phyloP scores from a whole-genome alignment of 2,329 filamentous ascomycete genomes.

The Diaporthe destruens region DNA sequence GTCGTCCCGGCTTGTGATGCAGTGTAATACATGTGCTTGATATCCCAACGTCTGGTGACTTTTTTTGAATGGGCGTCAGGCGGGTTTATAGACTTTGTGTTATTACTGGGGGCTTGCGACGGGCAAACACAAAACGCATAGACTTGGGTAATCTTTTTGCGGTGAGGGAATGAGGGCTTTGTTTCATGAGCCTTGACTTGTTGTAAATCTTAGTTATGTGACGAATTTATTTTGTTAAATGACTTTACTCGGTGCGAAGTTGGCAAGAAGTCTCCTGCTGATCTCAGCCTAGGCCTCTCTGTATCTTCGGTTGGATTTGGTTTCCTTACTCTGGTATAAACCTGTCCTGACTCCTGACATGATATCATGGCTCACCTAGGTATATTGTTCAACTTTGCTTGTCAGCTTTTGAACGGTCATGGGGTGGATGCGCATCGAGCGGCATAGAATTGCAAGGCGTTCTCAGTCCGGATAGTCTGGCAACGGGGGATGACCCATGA shows the following conservation, averaged over 20 bases:
- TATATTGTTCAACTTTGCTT: neutral
- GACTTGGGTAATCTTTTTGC: slow-evolving; percentile 19
- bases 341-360: too few relatives aligned
- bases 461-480: neutral
- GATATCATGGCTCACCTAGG: neutral
- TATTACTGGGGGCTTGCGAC: slow-evolving; percentile 16
- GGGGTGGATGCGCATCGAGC: neutral
- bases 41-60: slow-evolving; percentile 34
- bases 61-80: slow-evolving; percentile 32
- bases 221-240: slow-evolving; percentile 29
- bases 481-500: neutral
- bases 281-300: neutral
- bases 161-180: slow-evolving; percentile 22
- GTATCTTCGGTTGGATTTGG: neutral
- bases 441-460: neutral
- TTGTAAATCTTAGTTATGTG: slow-evolving; percentile 32
- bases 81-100: slow-evolving; percentile 34
- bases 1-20: slow-evolving; percentile 14
- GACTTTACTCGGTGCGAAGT: neutral
- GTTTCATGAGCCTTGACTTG: slow-evolving; percentile 25
- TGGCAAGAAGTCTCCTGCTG: neutral
- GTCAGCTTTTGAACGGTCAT: neutral
- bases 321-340: neutral
- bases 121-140: slow-evolving; percentile 19
- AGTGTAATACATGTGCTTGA: slow-evolving; percentile 35